These are phyloP conservation scores for Dillenia suffruticosa DNA, from an alignment of 164 flowering plant genomes.

Conservation along the genomic window DNA sequence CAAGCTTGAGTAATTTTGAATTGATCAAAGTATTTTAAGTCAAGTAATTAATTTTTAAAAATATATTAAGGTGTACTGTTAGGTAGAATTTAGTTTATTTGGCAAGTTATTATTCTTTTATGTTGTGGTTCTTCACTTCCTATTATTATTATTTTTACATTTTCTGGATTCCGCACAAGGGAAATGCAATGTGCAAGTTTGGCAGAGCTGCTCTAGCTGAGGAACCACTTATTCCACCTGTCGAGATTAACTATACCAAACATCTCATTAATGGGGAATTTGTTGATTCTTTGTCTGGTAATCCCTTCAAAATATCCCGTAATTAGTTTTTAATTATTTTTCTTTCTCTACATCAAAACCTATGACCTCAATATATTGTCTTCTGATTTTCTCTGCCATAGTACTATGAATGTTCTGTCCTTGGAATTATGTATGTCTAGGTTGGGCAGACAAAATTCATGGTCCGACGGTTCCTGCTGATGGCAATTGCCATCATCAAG, in stretches of 20 bases:
- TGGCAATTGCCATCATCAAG: constrained; percentile 61
- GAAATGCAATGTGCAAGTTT: constrained; percentile 25
- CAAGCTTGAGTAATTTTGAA: no score
- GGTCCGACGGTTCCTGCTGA: constrained; percentile 80
- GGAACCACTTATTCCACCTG: constrained; percentile 51
- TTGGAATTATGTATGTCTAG: constrained; percentile 34
- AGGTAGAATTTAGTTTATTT: no score
- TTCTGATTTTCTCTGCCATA: no score
- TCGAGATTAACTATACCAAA: constrained; percentile 47
- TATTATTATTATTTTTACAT: no score
- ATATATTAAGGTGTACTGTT: no score
- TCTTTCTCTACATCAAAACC: neutral
- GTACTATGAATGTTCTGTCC: neutral
- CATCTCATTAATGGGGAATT: constrained; percentile 68
- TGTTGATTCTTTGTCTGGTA: constrained; percentile 77
- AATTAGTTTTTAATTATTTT: neutral
- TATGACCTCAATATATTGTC: no score
- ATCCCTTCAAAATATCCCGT: neutral
- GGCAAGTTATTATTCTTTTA: no score
- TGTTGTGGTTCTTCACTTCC: no score
- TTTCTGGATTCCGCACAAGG: no score
- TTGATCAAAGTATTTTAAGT: no score
- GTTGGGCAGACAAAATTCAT: constrained; percentile 92
- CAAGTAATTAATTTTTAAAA: no score
- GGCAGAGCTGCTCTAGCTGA: constrained; percentile 51